Evolutionary conservation across 805 yeast genomes (phyloP).

Genomic region (Lachancea meyersii): DNA sequence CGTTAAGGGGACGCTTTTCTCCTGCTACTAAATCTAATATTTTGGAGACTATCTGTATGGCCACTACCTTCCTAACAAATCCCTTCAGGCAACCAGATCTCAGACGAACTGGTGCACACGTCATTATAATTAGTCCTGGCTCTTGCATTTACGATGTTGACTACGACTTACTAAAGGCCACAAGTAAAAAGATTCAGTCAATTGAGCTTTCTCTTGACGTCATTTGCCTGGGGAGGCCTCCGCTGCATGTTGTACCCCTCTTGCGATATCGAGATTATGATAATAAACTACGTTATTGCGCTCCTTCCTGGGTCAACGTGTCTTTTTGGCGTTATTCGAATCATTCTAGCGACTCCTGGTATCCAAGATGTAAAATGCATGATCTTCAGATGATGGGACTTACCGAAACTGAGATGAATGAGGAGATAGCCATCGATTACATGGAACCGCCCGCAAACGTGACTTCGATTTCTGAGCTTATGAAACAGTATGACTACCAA

Average conservation of each 20-base stretch:
- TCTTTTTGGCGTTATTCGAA: slow-evolving; percentile 72
- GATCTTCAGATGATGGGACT: slow-evolving; percentile 98
- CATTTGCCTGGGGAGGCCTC: slow-evolving; percentile 83
- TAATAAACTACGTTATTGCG: slow-evolving; percentile 56
- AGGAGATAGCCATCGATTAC: slow-evolving; percentile 54
- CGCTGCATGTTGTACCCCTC: slow-evolving; percentile 86
- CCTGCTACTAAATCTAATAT: slow-evolving; percentile 89
- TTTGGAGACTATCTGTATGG: slow-evolving; percentile 79
- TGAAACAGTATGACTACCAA: slow-evolving; percentile 60
- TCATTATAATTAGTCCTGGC: slow-evolving; percentile 83
- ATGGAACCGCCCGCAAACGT: slow-evolving; percentile 35
- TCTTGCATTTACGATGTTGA: slow-evolving; percentile 92
- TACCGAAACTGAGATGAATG: slow-evolving; percentile 81
- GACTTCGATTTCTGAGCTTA: slow-evolving; percentile 47
- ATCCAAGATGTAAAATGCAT: slow-evolving; percentile 90
- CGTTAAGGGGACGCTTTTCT: slow-evolving; percentile 56
- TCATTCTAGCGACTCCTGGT: slow-evolving; percentile 54
- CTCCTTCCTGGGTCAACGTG: slow-evolving; percentile 93
- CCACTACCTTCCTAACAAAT: slow-evolving; percentile 68
- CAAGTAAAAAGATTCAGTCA: slow-evolving; percentile 67
- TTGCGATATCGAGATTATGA: slow-evolving; percentile 60
- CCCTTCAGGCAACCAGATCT: slow-evolving; percentile 80
- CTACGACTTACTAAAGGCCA: slow-evolving; percentile 62
- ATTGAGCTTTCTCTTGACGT: slow-evolving; percentile 85
- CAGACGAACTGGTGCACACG: slow-evolving; percentile 86